These are phyloP conservation scores for Cytidiella melzeri DNA, from an alignment of 768 basidiomycete species.

Conservation along the genomic window DNA sequence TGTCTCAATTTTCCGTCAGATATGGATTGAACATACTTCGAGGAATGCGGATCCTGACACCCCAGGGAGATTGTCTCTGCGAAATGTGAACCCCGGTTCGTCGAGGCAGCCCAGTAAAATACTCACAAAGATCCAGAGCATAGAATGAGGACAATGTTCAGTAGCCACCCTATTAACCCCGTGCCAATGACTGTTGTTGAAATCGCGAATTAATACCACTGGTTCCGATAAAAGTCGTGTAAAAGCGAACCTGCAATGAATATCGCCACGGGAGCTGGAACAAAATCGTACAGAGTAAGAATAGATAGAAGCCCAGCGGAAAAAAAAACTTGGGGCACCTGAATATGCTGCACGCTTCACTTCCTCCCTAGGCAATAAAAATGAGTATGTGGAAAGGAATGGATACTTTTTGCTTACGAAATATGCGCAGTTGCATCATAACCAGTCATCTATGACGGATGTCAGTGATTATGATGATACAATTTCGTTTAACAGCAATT, in stretches of 20 bases:
- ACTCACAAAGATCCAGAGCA: constrained; percentile 72
- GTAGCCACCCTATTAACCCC: constrained; percentile 73
- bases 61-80: constrained; percentile 59
- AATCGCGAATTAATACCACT: constrained; percentile 30
- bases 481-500: background rate
- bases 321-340: constrained; percentile 31
- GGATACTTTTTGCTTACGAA: constrained; percentile 44
- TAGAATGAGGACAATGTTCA: constrained; percentile 78
- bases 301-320: constrained; percentile 2
- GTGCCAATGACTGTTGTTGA: constrained; percentile 54
- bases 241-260: constrained; percentile 33
- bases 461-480: too few species aligned
- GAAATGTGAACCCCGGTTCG: constrained; percentile 2
- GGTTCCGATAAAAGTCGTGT: constrained; percentile 54
- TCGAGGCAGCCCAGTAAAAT: background rate
- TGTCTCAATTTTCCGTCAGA: too few species aligned
- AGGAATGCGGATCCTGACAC: constrained; percentile 67
- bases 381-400: constrained; percentile 6
- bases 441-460: constrained; percentile 66
- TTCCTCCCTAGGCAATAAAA: constrained; percentile 49
- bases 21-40: constrained; percentile 39
- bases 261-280: constrained; percentile 46
- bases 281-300: constrained; percentile 1
- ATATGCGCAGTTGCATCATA: constrained; percentile 81
- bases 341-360: constrained; percentile 75